These are phyloP conservation scores for Trichoderma asperellum DNA, from an alignment of 2,329 filamentous ascomycete genomes.

Conservation along the genomic window DNA sequence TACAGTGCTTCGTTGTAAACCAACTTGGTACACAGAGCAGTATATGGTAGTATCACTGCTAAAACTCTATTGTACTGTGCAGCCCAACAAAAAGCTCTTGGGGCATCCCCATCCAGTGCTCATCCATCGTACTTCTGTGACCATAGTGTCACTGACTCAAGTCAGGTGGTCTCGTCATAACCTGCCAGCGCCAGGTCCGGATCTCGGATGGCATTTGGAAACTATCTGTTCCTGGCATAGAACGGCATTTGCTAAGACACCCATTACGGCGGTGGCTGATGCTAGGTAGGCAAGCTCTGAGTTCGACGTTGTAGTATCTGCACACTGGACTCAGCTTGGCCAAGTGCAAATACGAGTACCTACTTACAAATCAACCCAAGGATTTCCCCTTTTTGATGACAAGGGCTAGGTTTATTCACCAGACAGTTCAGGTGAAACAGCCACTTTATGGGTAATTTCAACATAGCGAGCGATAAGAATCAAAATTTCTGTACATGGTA, in stretches of 20 bases:
- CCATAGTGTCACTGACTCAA: constrained; percentile 26
- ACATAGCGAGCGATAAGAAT: neutral
- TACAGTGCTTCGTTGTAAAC: neutral
- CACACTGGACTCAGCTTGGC: neutral
- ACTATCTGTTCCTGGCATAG: constrained; percentile 13
- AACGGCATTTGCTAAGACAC: neutral
- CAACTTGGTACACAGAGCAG: neutral
- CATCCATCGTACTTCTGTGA: constrained; percentile 25
- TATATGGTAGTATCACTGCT: neutral
- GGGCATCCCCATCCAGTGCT: neutral
- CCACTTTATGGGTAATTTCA: neutral
- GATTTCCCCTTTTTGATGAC: neutral
- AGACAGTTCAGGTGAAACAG: neutral
- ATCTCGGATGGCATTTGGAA: constrained; percentile 2
- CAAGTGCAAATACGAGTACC: neutral
- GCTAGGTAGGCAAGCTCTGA: neutral
- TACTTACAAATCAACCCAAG: constrained; percentile 3
- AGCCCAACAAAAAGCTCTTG: constrained; percentile 5
- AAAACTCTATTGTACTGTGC: neutral
- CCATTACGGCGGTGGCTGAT: constrained; percentile 5
- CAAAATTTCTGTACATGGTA: neutral
- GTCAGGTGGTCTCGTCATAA: constrained; percentile 26
- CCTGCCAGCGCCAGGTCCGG: neutral
- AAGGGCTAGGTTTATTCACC: neutral
- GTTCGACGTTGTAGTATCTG: neutral